These are phyloP conservation scores for Suillus subaureus DNA, from an alignment of 768 basidiomycete species.

Conservation along the genomic window DNA sequence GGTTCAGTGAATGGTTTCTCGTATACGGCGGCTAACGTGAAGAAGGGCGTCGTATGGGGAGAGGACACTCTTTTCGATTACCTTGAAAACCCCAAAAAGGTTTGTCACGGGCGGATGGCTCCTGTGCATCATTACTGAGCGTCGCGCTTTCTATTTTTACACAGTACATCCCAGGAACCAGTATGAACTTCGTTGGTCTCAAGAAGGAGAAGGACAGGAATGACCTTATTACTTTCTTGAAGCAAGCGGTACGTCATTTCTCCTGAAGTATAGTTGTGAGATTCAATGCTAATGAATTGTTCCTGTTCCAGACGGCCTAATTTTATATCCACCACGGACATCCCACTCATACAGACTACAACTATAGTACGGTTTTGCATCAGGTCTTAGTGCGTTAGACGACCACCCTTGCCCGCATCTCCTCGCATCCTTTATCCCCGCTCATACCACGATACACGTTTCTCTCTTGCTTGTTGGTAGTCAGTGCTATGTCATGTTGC, in stretches of 20 bases:
- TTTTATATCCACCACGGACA: constrained; percentile 23
- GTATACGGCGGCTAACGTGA: constrained; percentile 94
- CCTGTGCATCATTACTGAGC: background rate
- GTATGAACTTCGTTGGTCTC: constrained; percentile 98
- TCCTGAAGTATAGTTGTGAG: background rate
- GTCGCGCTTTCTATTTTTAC: background rate
- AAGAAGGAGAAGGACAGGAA: constrained; percentile 99
- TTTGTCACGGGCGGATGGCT: constrained; percentile 29
- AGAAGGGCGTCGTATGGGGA: constrained; percentile 88
- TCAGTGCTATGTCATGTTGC: background rate
- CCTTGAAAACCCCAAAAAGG: constrained; percentile 97
- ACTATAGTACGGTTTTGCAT: constrained; percentile 24
- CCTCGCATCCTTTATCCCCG: constrained; percentile 28
- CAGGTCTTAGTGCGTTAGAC: constrained; percentile 40
- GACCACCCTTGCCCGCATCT: constrained; percentile 24
- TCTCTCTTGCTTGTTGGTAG: background rate
- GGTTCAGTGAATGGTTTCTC: constrained; percentile 86
- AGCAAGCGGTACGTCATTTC: constrained; percentile 60
- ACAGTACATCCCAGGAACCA: constrained; percentile 94
- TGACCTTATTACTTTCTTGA: constrained; percentile 87
- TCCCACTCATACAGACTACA: constrained; percentile 22
- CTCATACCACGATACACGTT: constrained; percentile 27
- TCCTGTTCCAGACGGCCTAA: constrained; percentile 27
- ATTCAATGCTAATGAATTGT: constrained; percentile 1
- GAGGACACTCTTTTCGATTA: constrained; percentile 93